phyloP scores from a whole-genome alignment of 2,329 filamentous ascomycete genomes.

The Tolypocladium tropicale region DNA sequence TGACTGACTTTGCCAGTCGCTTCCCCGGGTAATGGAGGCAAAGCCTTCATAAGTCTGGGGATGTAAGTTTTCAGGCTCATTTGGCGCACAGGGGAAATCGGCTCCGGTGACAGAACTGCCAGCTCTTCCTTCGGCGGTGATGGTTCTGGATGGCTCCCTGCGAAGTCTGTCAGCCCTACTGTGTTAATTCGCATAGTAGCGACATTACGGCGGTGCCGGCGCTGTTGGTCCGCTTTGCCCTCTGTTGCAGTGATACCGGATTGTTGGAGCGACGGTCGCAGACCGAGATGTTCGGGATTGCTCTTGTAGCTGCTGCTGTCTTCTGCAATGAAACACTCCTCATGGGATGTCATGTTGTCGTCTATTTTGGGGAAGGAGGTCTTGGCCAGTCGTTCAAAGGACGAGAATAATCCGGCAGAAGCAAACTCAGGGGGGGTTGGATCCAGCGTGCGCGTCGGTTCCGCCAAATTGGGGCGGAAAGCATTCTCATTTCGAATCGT shows the following conservation, averaged over 20 bases:
- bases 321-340: not conserved
- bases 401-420: constrained; percentile 17
- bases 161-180: constrained; percentile 3
- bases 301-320: not conserved
- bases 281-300: not conserved
- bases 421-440: constrained; percentile 15
- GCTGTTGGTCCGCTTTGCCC: constrained; percentile 2
- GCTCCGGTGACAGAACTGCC: constrained; percentile 34
- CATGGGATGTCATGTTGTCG: constrained; percentile 2
- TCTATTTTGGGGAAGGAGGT: constrained; percentile 10
- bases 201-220: constrained; percentile 16
- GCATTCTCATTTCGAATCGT: constrained; percentile 1
- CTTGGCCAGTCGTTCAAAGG: constrained; percentile 15
- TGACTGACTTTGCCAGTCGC: constrained; percentile 1
- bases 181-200: constrained; percentile 13
- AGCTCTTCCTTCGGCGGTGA: constrained; percentile 8
- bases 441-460: constrained; percentile 9
- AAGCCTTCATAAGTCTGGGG: constrained; percentile 40
- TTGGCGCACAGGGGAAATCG: constrained; percentile 34
- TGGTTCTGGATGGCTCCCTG: not conserved
- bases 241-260: not conserved
- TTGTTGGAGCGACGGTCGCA: constrained; percentile 1
- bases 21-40: constrained; percentile 33
- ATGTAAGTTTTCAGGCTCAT: constrained; percentile 38
- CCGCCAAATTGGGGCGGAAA: constrained; percentile 6